A percentile compares a stretch with the other conserved stretches of the same genome.
Evolutionary conservation across 495 filamentous ascomycete genomes (phyloP).

Genomic region (Amorphotheca resinae): DNA sequence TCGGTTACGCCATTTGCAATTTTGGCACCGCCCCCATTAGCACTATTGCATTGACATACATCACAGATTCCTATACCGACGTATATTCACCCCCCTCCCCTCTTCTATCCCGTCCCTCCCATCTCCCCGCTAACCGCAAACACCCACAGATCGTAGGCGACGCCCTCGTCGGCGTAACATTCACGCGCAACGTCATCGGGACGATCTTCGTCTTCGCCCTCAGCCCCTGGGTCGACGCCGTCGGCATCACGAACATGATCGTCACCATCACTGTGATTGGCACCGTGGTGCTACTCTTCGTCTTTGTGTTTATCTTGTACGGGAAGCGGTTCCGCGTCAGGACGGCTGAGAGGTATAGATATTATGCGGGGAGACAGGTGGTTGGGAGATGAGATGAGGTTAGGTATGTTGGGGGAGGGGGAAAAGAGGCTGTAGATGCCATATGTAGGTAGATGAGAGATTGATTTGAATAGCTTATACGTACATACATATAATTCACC

Average conservation of each 20-base stretch:
- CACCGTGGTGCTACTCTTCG: constrained; percentile 12
- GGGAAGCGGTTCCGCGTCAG: constrained; percentile 14
- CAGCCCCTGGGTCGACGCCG: constrained; percentile 23
- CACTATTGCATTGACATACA: constrained; percentile 24
- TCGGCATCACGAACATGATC: constrained; percentile 24
- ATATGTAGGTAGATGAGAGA: too few species aligned
- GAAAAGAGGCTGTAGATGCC: too few species aligned
- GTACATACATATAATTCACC: too few species aligned
- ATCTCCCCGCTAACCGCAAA: not conserved
- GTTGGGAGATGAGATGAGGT: too few species aligned
- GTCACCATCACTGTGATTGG: too few species aligned
- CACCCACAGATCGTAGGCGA: constrained; percentile 24
- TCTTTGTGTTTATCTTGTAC: constrained; percentile 17
- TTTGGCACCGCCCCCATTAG: constrained; percentile 22
- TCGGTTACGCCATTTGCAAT: constrained; percentile 21
- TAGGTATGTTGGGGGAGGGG: too few species aligned
- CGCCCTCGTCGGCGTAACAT: constrained; percentile 24
- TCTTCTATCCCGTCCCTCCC: too few species aligned
- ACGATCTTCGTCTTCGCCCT: constrained; percentile 25
- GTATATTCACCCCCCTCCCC: constrained; percentile 20
- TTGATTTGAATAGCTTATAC: too few species aligned
- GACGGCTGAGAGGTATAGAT: constrained; percentile 12
- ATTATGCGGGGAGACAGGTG: too few species aligned
- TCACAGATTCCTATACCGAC: constrained; percentile 28
- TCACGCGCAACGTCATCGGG: constrained; percentile 25